These are phyloP conservation scores for Prunus persica DNA, from an alignment of 306 rosid species.

Conservation along the genomic window Prunus_persica_NCBIv2 NC_034014.1:28548501-28549000, in stretches of 20 bases:
- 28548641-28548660: conserved; percentile 46
- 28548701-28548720: conserved; percentile 68
- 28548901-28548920: conserved; percentile 72
- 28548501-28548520: conserved; percentile 24
- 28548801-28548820: conserved; percentile 4
- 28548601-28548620: conserved; percentile 29
- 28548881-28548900: conserved; percentile 69
- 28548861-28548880: conserved; percentile 92
- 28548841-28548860: conserved; percentile 97
- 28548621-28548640: conserved; percentile 46
- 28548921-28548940: conserved; percentile 70
- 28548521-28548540: conserved; percentile 24
- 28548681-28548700: conserved; percentile 63
- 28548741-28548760: conserved; percentile 62
- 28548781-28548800: not conserved
- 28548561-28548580: conserved; percentile 28
- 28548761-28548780: conserved; percentile 8
- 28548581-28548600: conserved; percentile 43
- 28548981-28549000: not conserved
- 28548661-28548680: conserved; percentile 49
- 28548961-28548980: not conserved
- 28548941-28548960: conserved; percentile 24
- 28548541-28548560: conserved; percentile 24
- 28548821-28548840: conserved; percentile 16
- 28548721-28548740: conserved; percentile 43